Conservation (phyloP, 768 basidiomycete species). For the Macrolepiota fuliginosa region DNA sequence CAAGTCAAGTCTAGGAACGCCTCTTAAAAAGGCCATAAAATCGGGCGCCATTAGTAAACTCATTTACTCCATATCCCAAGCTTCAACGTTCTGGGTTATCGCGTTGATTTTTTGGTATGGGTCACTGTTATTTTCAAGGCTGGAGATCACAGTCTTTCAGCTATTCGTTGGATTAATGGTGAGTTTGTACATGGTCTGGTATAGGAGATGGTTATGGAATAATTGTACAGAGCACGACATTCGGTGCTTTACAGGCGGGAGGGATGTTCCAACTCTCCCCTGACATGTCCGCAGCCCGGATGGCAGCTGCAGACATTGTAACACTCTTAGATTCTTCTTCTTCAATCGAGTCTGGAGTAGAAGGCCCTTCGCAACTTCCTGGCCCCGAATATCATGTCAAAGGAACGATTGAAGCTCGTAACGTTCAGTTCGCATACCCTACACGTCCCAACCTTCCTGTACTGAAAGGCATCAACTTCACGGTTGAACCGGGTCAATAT, state of each 20-base stretch:
- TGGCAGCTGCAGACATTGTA: conserved; percentile 66
- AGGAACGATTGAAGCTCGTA: conserved; percentile 35
- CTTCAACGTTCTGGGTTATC: conserved; percentile 68
- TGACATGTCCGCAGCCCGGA: conserved; percentile 72
- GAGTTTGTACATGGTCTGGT: conserved; percentile 15
- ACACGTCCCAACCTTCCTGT: conserved; percentile 74
- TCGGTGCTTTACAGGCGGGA: conserved; percentile 73
- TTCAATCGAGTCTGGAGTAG: conserved; percentile 67
- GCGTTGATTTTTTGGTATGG: conserved; percentile 75
- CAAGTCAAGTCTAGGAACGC: conserved; percentile 60
- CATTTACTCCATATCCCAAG: conserved; percentile 68
- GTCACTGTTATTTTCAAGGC: conserved; percentile 45
- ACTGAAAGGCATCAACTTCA: conserved; percentile 61
- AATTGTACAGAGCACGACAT: conserved; percentile 48
- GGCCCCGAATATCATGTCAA: conserved; percentile 20
- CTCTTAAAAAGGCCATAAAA: conserved; percentile 55
- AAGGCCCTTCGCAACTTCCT: conserved; percentile 27
- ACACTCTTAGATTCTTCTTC: conserved; percentile 62
- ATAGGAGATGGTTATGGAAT: not conserved
- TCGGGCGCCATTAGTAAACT: conserved; percentile 51
- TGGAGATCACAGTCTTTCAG: conserved; percentile 43
- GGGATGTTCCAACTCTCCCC: conserved; percentile 75
- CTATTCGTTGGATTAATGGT: conserved; percentile 81
- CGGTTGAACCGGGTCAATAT: conserved; percentile 64
- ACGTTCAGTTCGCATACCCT: conserved; percentile 79